These are phyloP conservation scores for Rheum nobile DNA, from an alignment of 148 eudicot species.

Conservation along the genomic window DNA sequence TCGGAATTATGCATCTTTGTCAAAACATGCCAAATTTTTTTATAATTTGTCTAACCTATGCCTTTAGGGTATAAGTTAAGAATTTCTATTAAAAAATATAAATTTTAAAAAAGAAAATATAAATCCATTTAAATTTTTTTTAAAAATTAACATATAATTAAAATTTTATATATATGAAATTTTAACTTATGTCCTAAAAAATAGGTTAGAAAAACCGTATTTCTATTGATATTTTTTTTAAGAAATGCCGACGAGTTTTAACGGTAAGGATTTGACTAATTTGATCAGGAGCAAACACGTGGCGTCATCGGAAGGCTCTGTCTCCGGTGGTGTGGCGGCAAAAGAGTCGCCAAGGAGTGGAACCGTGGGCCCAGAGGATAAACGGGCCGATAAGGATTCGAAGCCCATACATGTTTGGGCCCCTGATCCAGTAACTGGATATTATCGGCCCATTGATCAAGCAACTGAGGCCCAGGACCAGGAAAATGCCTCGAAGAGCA, in stretches of 20 bases:
- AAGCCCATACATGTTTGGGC: not conserved
- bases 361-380: not conserved
- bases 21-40: too few relatives aligned
- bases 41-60: too few relatives aligned
- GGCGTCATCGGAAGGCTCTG: not conserved
- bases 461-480: not conserved
- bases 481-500: not conserved
- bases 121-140: too few relatives aligned
- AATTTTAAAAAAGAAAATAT: too few relatives aligned
- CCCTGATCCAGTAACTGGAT: not conserved
- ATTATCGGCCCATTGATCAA: slow-evolving; percentile 3
- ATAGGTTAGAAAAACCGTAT: too few relatives aligned
- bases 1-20: not conserved
- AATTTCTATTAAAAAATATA: too few relatives aligned
- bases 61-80: too few relatives aligned
- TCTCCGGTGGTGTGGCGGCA: not conserved
- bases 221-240: too few relatives aligned
- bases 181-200: too few relatives aligned
- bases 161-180: too few relatives aligned
- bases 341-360: not conserved
- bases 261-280: not conserved
- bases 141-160: too few relatives aligned
- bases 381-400: not conserved
- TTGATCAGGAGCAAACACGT: not conserved
- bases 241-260: not conserved